A percentile compares a stretch with the other conserved stretches of the same genome.
Evolutionary conservation across 805 yeast genomes (phyloP).

Genomic region (Sugiyamaella marilandica): DNA sequence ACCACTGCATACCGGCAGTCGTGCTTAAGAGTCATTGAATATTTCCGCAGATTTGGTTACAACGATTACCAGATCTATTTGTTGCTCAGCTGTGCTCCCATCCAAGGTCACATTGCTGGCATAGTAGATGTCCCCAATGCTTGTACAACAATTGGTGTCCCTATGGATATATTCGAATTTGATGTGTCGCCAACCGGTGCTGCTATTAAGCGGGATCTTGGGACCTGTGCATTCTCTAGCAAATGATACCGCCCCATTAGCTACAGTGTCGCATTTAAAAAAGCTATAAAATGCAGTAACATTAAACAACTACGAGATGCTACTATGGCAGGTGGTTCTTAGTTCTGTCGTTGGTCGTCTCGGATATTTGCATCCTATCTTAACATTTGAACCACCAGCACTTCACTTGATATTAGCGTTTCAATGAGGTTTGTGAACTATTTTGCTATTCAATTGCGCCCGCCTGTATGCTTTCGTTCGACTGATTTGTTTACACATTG

Average conservation of each 20-base stretch:
- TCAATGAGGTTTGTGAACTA: too few species aligned
- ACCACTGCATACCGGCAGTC: conserved; percentile 50
- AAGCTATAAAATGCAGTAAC: too few species aligned
- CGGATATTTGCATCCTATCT: too few species aligned
- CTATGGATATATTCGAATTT: conserved; percentile 49
- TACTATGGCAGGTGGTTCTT: too few species aligned
- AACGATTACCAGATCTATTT: conserved; percentile 48
- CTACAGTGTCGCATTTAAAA: too few species aligned
- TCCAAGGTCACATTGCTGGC: conserved; percentile 50
- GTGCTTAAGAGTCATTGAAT: conserved; percentile 46
- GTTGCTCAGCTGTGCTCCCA: conserved; percentile 44
- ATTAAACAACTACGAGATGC: too few species aligned
- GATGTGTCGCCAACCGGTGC: conserved; percentile 41
- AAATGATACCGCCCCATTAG: neutral
- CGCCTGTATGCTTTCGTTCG: too few species aligned
- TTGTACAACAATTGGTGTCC: conserved; percentile 47
- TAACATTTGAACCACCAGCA: too few species aligned
- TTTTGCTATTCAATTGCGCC: too few species aligned
- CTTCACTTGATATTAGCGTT: too few species aligned
- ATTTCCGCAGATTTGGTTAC: conserved; percentile 46
- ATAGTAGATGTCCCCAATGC: conserved; percentile 51
- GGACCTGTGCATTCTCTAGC: conserved; percentile 37
- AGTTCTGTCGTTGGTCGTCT: too few species aligned
- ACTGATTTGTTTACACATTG: too few species aligned
- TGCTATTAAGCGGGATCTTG: conserved; percentile 31